Percentiles rank a stretch among this genome's conserved stretches.
These are phyloP conservation scores for Durio zibethinus DNA, from an alignment of 345 rosid species.

Conservation along the genomic window DNA sequence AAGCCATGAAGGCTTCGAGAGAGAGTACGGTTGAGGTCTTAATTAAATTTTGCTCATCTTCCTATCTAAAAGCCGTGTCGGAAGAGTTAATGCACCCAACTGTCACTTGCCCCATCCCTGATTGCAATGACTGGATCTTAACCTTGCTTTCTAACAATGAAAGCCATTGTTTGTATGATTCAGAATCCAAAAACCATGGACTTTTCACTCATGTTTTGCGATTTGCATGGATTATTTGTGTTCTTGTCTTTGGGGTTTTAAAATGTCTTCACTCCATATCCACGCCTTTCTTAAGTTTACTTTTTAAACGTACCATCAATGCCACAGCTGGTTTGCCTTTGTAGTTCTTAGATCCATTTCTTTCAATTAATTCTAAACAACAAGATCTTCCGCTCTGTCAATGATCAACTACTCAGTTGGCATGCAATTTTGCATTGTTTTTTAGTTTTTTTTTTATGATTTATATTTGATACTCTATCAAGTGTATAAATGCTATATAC, in stretches of 20 bases:
- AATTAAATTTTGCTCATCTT: conserved; percentile 35
- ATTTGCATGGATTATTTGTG: neutral
- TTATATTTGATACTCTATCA: no score
- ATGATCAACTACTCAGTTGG: no score
- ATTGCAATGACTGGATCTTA: neutral
- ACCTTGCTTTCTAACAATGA: neutral
- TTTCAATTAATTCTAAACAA: no score
- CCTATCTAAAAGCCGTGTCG: conserved; percentile 36
- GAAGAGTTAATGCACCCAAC: conserved; percentile 34
- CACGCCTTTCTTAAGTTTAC: neutral
- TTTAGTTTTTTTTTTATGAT: no score
- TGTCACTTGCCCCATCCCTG: conserved; percentile 16
- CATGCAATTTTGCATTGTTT: no score
- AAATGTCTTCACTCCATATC: neutral
- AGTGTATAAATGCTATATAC: no score
- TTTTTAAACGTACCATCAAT: neutral
- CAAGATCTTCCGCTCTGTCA: no score
- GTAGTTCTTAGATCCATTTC: no score
- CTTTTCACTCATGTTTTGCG: neutral
- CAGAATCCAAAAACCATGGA: neutral
- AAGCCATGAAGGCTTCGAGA: neutral
- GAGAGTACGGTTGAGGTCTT: conserved; percentile 12
- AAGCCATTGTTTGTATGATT: neutral
- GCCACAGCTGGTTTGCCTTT: no score
- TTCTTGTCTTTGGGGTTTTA: neutral